Conservation (phyloP, 768 basidiomycete species). For the Boletus rufocinnamomeus region DNA sequence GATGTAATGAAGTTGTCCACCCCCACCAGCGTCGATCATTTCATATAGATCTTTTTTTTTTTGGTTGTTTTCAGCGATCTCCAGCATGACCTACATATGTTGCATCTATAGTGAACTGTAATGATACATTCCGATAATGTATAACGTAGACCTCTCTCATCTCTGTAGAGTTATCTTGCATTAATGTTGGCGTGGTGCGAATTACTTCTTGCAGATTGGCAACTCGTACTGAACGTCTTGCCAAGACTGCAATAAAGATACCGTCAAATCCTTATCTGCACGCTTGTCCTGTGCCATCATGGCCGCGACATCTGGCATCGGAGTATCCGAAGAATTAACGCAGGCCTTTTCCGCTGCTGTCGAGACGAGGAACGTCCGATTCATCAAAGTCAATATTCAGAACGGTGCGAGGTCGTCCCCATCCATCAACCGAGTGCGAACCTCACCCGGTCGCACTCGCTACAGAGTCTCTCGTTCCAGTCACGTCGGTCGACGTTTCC, state of each 20-base stretch:
- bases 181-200: background rate
- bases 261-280: background rate
- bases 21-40: conserved; percentile 15
- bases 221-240: background rate
- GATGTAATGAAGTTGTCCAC: conserved; percentile 37
- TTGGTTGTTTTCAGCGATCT: conserved; percentile 16
- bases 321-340: conserved; percentile 57
- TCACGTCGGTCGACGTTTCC: conserved; percentile 47
- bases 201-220: background rate
- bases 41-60: conserved; percentile 17
- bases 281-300: conserved; percentile 37
- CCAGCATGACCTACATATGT: conserved; percentile 31
- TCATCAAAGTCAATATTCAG: conserved; percentile 74
- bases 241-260: background rate
- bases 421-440: conserved; percentile 11
- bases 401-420: conserved; percentile 55
- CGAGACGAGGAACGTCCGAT: conserved; percentile 53
- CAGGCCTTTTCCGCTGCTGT: conserved; percentile 60
- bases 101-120: conserved; percentile 39
- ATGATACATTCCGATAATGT: conserved; percentile 37
- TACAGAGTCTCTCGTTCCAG: conserved; percentile 69
- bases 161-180: conserved; percentile 21
- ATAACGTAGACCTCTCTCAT: conserved; percentile 31
- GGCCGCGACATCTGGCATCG: conserved; percentile 76
- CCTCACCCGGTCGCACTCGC: conserved; percentile 27